phyloP scores from a whole-genome alignment of 371 early-diverging fungal species.

The Lichtheimia ramosa region DNA sequence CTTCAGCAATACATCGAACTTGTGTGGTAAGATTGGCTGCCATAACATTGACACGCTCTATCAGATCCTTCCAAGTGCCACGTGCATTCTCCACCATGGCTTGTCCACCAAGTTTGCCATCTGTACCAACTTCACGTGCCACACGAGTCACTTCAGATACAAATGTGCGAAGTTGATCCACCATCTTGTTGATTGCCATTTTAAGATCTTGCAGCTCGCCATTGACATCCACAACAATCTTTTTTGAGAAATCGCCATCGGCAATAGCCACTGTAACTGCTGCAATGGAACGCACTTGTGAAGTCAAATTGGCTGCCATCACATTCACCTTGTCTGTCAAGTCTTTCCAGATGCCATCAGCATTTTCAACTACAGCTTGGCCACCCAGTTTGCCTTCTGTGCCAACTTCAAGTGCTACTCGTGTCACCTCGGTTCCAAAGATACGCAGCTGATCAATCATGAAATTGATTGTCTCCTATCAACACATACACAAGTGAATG shows the following conservation, averaged over 20 bases:
- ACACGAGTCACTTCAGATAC: conserved; percentile 55
- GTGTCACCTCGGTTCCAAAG: conserved; percentile 38
- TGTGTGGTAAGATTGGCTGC: conserved; percentile 61
- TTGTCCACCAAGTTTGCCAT: conserved; percentile 51
- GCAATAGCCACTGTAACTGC: conserved; percentile 61
- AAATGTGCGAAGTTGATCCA: conserved; percentile 55
- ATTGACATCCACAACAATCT: conserved; percentile 33
- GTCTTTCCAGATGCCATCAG: conserved; percentile 67
- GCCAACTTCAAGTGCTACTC: conserved; percentile 54
- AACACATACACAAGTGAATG: too few species aligned
- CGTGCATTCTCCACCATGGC: conserved; percentile 47
- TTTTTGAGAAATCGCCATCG: conserved; percentile 49
- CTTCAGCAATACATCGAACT: conserved; percentile 56
- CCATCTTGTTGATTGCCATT: conserved; percentile 37
- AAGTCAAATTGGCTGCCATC: conserved; percentile 63
- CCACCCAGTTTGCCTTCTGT: conserved; percentile 59
- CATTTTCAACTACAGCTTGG: conserved; percentile 48
- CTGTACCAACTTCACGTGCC: conserved; percentile 52
- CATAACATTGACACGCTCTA: conserved; percentile 60
- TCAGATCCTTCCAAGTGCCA: conserved; percentile 65
- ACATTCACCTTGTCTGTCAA: conserved; percentile 65
- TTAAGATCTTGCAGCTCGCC: conserved; percentile 49
- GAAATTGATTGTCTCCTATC: conserved; percentile 22
- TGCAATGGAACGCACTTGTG: conserved; percentile 62
- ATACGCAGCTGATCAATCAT: conserved; percentile 35